phyloP scores from a whole-genome alignment of 495 filamentous ascomycete species.

The Penicillium daleae region DNA sequence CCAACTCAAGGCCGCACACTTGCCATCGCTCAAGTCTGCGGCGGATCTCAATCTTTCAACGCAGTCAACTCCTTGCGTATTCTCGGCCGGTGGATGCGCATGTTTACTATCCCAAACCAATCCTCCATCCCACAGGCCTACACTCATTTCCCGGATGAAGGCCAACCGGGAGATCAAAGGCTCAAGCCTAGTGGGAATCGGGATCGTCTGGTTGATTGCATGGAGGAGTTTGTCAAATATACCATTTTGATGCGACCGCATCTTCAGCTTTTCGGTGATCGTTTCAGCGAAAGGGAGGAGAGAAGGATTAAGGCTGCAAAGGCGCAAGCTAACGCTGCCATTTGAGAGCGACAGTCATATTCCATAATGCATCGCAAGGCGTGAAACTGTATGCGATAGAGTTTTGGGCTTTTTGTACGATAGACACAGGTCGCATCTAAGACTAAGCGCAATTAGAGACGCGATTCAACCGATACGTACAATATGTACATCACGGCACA shows the following conservation, averaged over 20 bases:
- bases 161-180: constrained; percentile 54
- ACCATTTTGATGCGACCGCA: constrained; percentile 67
- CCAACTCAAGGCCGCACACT: constrained; percentile 73
- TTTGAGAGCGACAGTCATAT: background rate
- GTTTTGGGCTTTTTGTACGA: background rate
- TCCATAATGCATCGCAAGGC: background rate
- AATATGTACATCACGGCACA: background rate
- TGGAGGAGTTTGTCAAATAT: constrained; percentile 80
- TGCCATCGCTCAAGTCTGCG: constrained; percentile 65
- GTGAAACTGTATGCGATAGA: background rate
- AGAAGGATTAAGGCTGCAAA: constrained; percentile 27
- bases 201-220: constrained; percentile 72
- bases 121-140: constrained; percentile 67
- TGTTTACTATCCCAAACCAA: constrained; percentile 76
- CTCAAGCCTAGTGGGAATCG: constrained; percentile 65
- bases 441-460: background rate
- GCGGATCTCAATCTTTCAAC: constrained; percentile 74
- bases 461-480: background rate
- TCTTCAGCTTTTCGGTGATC: constrained; percentile 65
- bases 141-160: constrained; percentile 63
- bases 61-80: constrained; percentile 72
- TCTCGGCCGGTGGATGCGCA: constrained; percentile 77
- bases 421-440: background rate
- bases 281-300: constrained; percentile 61
- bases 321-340: background rate